phyloP scores from a whole-genome alignment of 148 eudicot genomes.

The Chenopodium quinoa region DNA sequence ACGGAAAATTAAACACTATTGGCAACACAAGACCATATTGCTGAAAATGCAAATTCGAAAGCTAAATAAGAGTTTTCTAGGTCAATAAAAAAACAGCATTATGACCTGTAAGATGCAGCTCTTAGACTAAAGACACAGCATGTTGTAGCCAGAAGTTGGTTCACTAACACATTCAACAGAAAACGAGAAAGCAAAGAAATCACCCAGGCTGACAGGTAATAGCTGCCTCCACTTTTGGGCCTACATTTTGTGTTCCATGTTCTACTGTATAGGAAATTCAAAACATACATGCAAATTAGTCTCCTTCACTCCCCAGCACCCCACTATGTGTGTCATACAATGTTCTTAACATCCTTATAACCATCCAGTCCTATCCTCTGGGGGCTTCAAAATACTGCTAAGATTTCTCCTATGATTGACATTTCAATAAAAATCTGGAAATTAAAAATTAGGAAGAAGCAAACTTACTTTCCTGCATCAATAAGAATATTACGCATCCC shows the following conservation, averaged over 20 bases:
- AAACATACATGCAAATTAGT: not conserved
- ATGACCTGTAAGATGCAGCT: not conserved
- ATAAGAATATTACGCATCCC: conserved; percentile 70
- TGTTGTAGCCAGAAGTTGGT: not conserved
- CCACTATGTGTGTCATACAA: not conserved
- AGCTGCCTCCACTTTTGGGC: not conserved
- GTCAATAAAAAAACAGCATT: not conserved
- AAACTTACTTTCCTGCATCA: conserved; percentile 91
- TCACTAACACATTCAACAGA: not conserved
- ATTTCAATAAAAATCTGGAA: not conserved
- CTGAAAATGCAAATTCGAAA: not conserved
- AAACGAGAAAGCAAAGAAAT: not conserved
- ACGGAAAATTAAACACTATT: not conserved
- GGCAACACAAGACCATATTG: not conserved
- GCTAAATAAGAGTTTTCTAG: not conserved
- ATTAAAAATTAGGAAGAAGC: not conserved
- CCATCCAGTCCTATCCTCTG: not conserved
- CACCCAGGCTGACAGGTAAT: not conserved
- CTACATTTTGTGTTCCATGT: not conserved
- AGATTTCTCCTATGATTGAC: not conserved
- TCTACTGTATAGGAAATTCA: not conserved
- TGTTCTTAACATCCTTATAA: not conserved
- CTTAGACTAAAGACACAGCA: not conserved
- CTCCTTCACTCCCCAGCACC: not conserved
- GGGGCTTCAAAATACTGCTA: not conserved